Percentiles rank a stretch among this genome's conserved stretches.
Conservation (phyloP, 495 filamentous ascomycete genomes). For the Beverwykella pulmonaria region DNA sequence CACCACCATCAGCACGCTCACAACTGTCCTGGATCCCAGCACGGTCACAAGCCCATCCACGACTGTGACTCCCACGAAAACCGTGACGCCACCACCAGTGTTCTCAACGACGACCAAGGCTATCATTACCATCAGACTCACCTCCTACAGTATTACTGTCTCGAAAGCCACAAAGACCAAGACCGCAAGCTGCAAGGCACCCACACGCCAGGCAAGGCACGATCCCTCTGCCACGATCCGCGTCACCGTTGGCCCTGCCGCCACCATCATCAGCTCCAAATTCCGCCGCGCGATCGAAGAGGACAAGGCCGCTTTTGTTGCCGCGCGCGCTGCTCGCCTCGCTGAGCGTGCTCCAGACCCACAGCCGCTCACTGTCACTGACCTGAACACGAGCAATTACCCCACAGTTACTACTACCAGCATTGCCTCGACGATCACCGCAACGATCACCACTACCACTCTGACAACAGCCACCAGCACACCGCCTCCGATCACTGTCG, state of each 20-base stretch:
- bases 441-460: conserved; percentile 25
- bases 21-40: conserved; percentile 20
- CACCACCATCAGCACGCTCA: conserved; percentile 30
- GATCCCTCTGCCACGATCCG: conserved; percentile 39
- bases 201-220: conserved; percentile 12
- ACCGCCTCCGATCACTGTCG: conserved; percentile 36
- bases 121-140: conserved; percentile 38
- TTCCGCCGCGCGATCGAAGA: conserved; percentile 26
- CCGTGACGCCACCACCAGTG: conserved; percentile 36
- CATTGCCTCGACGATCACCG: conserved; percentile 35
- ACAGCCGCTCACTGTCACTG: conserved; percentile 38
- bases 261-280: conserved; percentile 17
- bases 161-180: conserved; percentile 33
- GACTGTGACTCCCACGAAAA: conserved; percentile 39
- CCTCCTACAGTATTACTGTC: conserved; percentile 32
- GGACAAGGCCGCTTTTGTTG: conserved; percentile 15
- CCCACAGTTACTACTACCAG: conserved; percentile 33
- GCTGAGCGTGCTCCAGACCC: conserved; percentile 42
- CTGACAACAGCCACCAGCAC: conserved; percentile 26
- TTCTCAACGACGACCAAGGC: conserved; percentile 38
- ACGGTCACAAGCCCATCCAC: conserved; percentile 39
- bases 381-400: conserved; percentile 29
- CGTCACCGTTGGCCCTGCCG: conserved; percentile 29
- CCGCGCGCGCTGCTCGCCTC: conserved; percentile 24
- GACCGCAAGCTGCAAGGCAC: conserved; percentile 36